Evolutionary conservation across 2,329 filamentous ascomycete species (phyloP).

Genomic region (Colletotrichum melonis): DNA sequence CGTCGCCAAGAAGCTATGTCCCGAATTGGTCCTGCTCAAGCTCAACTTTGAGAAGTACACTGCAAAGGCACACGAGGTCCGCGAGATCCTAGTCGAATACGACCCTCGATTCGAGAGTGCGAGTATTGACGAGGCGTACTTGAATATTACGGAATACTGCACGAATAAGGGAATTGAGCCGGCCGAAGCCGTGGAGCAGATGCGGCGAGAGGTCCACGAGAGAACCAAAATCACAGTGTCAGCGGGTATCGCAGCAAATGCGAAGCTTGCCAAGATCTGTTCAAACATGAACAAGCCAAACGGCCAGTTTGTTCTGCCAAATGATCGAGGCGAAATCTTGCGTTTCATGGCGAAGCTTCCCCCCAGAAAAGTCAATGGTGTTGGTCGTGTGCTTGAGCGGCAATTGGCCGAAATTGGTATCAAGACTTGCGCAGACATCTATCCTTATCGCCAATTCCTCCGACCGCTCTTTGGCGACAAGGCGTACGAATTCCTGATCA

Average conservation of each 20-base stretch:
- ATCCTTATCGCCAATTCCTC: constrained; percentile 78
- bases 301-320: constrained; percentile 84
- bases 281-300: constrained; percentile 98
- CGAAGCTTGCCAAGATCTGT: constrained; percentile 93
- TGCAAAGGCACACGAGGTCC: constrained; percentile 88
- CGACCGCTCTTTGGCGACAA: constrained; percentile 90
- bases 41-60: constrained; percentile 92
- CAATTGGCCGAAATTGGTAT: constrained; percentile 90
- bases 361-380: constrained; percentile 91
- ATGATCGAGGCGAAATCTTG: constrained; percentile 80
- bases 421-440: constrained; percentile 90
- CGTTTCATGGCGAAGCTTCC: constrained; percentile 86
- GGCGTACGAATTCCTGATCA: constrained; percentile 85
- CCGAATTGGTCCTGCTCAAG: constrained; percentile 82
- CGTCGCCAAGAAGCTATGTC: constrained; percentile 94
- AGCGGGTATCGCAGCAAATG: constrained; percentile 93
- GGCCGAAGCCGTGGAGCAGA: constrained; percentile 79
- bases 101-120: constrained; percentile 92
- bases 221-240: constrained; percentile 88
- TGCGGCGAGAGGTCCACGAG: constrained; percentile 81
- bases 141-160: constrained; percentile 94
- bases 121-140: constrained; percentile 95
- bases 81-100: constrained; percentile 85
- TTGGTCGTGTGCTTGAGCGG: constrained; percentile 93
- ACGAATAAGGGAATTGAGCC: constrained; percentile 73